Evolutionary conservation across 371 early-diverging fungal genomes (phyloP).

Genomic region (Actinomucor elegans): DNA sequence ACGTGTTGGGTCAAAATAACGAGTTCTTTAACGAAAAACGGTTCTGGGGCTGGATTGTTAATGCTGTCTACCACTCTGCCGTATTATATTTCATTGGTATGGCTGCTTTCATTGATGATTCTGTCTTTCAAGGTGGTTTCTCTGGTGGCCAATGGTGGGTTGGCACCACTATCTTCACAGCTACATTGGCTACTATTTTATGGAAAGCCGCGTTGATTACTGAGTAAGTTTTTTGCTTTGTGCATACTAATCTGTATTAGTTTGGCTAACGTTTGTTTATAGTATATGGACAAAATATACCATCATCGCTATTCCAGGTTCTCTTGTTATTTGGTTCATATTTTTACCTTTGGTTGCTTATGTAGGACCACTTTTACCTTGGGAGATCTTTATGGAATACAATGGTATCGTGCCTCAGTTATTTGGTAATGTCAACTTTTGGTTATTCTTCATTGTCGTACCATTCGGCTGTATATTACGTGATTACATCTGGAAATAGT

Average conservation of each 20-base stretch:
- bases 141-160: constrained; percentile 79
- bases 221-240: constrained; percentile 49
- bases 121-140: constrained; percentile 58
- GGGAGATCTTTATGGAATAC: constrained; percentile 79
- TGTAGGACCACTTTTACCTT: constrained; percentile 67
- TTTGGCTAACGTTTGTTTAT: no score
- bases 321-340: constrained; percentile 86
- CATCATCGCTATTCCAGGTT: constrained; percentile 76
- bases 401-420: constrained; percentile 71
- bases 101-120: constrained; percentile 61
- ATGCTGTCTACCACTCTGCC: constrained; percentile 90
- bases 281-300: constrained; percentile 88
- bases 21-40: constrained; percentile 90
- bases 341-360: constrained; percentile 84
- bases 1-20: constrained; percentile 85
- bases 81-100: constrained; percentile 63
- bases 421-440: constrained; percentile 77
- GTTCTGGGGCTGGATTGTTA: constrained; percentile 96
- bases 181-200: constrained; percentile 76
- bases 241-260: not conserved
- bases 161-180: constrained; percentile 76
- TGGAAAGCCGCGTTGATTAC: constrained; percentile 84
- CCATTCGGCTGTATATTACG: constrained; percentile 78
- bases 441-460: constrained; percentile 82
- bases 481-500: constrained; percentile 94